Evolutionary conservation across 208 protist species (phyloP).

Genomic region (Trypanosoma cruzi): DNA sequence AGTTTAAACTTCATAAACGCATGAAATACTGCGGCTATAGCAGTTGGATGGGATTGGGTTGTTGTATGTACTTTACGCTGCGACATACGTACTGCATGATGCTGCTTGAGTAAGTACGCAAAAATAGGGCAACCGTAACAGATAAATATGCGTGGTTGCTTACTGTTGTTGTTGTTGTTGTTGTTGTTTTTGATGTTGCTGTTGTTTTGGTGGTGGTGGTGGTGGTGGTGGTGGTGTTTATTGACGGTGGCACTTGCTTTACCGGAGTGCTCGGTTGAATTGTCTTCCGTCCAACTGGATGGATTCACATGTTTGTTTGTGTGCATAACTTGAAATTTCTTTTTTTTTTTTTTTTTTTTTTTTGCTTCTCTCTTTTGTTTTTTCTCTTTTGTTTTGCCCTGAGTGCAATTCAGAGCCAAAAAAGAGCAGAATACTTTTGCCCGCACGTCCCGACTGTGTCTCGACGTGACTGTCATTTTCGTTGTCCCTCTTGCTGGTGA

Average conservation of each 20-base stretch:
- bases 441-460: neutral
- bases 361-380: too few relatives aligned
- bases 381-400: conserved; percentile 13
- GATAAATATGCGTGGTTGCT: too few relatives aligned
- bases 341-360: conserved; percentile 5
- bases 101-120: conserved; percentile 25
- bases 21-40: conserved; percentile 85
- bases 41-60: conserved; percentile 72
- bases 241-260: too few relatives aligned
- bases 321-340: too few relatives aligned
- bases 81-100: conserved; percentile 64
- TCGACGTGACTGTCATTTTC: neutral
- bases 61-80: conserved; percentile 64
- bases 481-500: neutral
- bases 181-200: conserved; percentile 17
- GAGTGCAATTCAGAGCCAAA: neutral
- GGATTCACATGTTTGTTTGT: too few relatives aligned
- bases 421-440: neutral
- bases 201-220: too few relatives aligned
- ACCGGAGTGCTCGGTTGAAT: too few relatives aligned
- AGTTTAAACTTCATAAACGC: conserved; percentile 69
- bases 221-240: too few relatives aligned
- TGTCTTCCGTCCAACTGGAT: too few relatives aligned
- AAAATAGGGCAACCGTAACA: neutral
- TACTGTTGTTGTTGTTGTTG: neutral